phyloP scores from a whole-genome alignment of 805 yeast genomes.

The Saccharomycopsis fibuligera region DNA sequence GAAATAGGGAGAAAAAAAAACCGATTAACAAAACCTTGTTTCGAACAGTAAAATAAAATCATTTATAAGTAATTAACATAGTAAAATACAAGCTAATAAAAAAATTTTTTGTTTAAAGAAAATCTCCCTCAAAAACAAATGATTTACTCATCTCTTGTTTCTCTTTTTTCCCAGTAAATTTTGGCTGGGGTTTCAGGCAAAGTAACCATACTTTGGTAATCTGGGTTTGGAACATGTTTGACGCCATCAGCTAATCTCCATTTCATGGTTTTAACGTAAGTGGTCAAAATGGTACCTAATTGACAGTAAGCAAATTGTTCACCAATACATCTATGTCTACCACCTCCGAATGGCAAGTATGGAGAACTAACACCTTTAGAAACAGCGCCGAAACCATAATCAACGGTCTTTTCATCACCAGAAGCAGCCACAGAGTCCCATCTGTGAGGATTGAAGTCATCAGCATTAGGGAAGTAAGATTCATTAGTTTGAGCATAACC shows the following conservation, averaged over 20 bases:
- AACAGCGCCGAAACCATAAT: slow-evolving; percentile 95
- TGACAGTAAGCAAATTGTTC: slow-evolving; percentile 96
- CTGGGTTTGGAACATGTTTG: slow-evolving; percentile 53
- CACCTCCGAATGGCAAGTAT: slow-evolving; percentile 97
- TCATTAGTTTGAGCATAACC: slow-evolving; percentile 82
- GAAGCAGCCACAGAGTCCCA: slow-evolving; percentile 53
- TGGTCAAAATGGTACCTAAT: slow-evolving; percentile 75
- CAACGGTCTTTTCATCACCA: slow-evolving; percentile 42
- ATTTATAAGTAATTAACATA: background rate
- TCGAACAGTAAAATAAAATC: background rate
- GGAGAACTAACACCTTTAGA: slow-evolving; percentile 95
- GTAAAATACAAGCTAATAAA: background rate
- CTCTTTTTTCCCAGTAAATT: slow-evolving; percentile 67
- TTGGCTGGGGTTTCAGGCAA: slow-evolving; percentile 76
- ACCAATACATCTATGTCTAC: slow-evolving; percentile 98
- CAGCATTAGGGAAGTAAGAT: slow-evolving; percentile 72
- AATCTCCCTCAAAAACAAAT: background rate
- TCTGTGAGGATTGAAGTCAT: slow-evolving; percentile 74
- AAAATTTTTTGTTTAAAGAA: background rate
- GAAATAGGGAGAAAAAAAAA: no score
- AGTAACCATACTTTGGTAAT: slow-evolving; percentile 88
- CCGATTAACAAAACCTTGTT: background rate
- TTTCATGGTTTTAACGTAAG: slow-evolving; percentile 66
- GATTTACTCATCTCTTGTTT: slow-evolving; percentile 21
- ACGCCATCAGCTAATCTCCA: slow-evolving; percentile 63